Conservation (phyloP, 257 asterid species). For the Primulina huaijiensis region DNA sequence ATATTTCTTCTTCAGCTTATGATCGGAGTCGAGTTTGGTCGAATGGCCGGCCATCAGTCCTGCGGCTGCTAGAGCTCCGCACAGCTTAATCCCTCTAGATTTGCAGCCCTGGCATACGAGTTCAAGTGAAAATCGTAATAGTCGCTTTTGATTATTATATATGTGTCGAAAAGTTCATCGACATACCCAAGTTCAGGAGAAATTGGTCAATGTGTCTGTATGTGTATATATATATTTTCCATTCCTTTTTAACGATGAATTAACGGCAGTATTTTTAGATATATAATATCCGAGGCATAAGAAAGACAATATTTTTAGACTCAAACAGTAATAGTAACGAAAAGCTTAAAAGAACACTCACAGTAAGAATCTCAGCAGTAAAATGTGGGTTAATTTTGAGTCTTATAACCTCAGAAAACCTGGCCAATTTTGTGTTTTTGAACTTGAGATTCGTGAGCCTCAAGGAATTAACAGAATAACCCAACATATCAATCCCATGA, state of each 20-base stretch:
- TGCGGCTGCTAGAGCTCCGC: slow-evolving; percentile 64
- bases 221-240: no score
- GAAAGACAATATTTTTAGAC: no score
- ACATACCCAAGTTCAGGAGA: no score
- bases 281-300: no score
- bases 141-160: no score
- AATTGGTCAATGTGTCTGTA: no score
- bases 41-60: slow-evolving; percentile 56
- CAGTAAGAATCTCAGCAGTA: slow-evolving; percentile 48
- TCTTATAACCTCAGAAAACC: slow-evolving; percentile 52
- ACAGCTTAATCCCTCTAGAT: slow-evolving; percentile 56
- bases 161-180: no score
- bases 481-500: slow-evolving; percentile 62
- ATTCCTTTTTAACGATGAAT: no score
- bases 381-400: slow-evolving; percentile 37
- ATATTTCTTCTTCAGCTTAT: slow-evolving; percentile 47
- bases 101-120: slow-evolving; percentile 48
- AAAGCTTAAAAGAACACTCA: slow-evolving; percentile 21
- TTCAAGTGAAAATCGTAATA: no score
- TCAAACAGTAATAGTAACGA: no score
- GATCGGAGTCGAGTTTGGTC: slow-evolving; percentile 23
- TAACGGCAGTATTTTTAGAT: no score
- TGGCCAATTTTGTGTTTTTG: slow-evolving; percentile 38
- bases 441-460: slow-evolving; percentile 53
- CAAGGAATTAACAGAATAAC: slow-evolving; percentile 56